Evolutionary conservation across 2,329 filamentous ascomycete genomes (phyloP), one percentile per base, ranked within the genome.

Genomic region (Rutstroemia sp.): DNA sequence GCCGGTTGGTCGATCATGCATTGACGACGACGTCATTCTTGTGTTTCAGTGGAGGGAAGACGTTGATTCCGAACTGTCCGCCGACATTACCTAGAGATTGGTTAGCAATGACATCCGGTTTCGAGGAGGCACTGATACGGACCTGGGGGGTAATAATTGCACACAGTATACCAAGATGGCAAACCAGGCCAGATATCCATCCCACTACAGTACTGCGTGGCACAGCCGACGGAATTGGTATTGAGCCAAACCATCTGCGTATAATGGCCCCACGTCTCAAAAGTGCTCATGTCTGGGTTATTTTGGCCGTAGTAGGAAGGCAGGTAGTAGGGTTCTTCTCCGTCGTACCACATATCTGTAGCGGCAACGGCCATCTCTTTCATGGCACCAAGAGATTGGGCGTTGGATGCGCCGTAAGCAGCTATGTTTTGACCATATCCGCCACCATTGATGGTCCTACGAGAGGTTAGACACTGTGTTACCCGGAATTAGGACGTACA

Each of bases 391-490:
- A 85, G 77, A 58, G 71, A 60, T 19, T 59, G 66, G 25, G 74
- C 71, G 50, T 74, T 72, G 23, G 71, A 71, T 45, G 72, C 71
- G 42, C 72, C 78, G 69, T 71, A 78, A 64, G 86, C 85, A 67
- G 89, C 92, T 55, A 96, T 85, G 79, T 96, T 97, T 76, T 97
- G 92, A 61, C 92, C 92, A 69, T 92, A 94, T 37, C 79, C 77
- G 49, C 82, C 82, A 44, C 75, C 77, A 59, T 80, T 79, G 44
- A 80, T 75, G 17, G 74, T 69, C 64, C 78, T 82, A 16, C 50
- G 51, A 16, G 23, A 0, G 7, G 16, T 37, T 30, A 6, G 49
- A 7, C 25, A 23, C 21, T n/a, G 17, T 7, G 19, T 9, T 41
- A 23, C 47, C n/a, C 51, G 27, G 51, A 39, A 34, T 38, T 51